A percentile compares a stretch with the other conserved stretches of the same genome.
Evolutionary conservation across 1,284 basidiomycete genomes (phyloP).

Genomic region (Peniophora sp.): DNA sequence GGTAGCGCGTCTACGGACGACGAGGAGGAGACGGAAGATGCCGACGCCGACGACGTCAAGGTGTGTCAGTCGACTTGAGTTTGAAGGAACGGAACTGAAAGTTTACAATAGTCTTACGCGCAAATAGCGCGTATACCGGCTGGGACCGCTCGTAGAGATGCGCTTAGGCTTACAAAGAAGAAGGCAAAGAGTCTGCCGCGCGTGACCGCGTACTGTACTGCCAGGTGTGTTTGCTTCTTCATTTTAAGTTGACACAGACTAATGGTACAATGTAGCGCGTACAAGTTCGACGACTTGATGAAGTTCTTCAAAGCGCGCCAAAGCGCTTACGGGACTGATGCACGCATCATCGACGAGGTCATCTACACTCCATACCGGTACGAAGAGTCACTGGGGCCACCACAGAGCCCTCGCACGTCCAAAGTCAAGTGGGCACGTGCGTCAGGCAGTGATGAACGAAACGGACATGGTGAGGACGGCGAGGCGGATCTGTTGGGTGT

Average conservation of each 20-base stretch:
- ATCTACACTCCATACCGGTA: constrained; percentile 82
- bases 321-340: constrained; percentile 76
- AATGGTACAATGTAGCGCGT: constrained; percentile 46
- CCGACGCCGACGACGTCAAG: constrained; percentile 46
- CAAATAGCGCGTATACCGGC: constrained; percentile 91
- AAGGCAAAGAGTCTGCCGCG: constrained; percentile 91
- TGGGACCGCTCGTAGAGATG: constrained; percentile 89
- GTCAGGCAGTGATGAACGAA: constrained; percentile 7
- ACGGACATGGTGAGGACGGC: background rate
- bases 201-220: constrained; percentile 93
- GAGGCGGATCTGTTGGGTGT: constrained; percentile 57
- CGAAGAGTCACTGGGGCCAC: constrained; percentile 31
- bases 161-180: constrained; percentile 83
- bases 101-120: constrained; percentile 62
- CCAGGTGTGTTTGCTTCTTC: constrained; percentile 48
- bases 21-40: constrained; percentile 52
- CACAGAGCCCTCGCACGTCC: constrained; percentile 9
- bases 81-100: background rate
- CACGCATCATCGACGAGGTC: constrained; percentile 73
- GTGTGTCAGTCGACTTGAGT: background rate
- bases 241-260: background rate
- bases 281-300: constrained; percentile 80
- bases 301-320: constrained; percentile 83
- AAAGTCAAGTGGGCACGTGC: constrained; percentile 9
- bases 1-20: constrained; percentile 46